A percentile compares a stretch with the other conserved stretches of the same genome.
Conservation (phyloP, 352 stramenopile species). For the Pythium sp. region DNA sequence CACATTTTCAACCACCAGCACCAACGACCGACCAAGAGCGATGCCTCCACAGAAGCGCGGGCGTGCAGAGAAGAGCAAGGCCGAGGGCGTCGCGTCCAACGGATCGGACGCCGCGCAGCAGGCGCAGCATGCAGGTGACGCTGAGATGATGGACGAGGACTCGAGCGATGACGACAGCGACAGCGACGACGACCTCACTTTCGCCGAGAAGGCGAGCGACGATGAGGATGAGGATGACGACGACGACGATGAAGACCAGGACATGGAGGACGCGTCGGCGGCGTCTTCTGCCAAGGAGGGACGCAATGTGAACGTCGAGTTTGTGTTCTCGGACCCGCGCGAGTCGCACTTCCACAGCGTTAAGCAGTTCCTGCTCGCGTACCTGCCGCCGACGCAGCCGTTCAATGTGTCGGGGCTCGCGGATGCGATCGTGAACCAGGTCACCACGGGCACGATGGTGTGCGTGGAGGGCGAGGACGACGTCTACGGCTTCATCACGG, state of each 20-base stretch:
- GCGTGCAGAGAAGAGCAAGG: slow-evolving; percentile 21
- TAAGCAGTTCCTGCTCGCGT: slow-evolving; percentile 79
- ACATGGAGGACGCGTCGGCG: slow-evolving; percentile 32
- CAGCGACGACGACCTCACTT: slow-evolving; percentile 63
- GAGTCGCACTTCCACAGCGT: slow-evolving; percentile 85
- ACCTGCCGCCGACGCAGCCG: slow-evolving; percentile 68
- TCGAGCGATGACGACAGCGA: slow-evolving; percentile 42
- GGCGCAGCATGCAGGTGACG: slow-evolving; percentile 12
- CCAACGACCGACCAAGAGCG: not conserved
- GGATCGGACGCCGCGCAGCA: slow-evolving; percentile 10
- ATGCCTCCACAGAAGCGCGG: slow-evolving; percentile 40
- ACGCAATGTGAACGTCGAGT: slow-evolving; percentile 70
- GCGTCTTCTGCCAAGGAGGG: slow-evolving; percentile 11
- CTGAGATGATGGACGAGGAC: slow-evolving; percentile 51
- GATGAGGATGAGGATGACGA: slow-evolving; percentile 44
- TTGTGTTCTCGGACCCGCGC: slow-evolving; percentile 79
- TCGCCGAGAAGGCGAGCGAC: slow-evolving; percentile 32
- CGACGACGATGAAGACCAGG: slow-evolving; percentile 58
- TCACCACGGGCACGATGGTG: slow-evolving; percentile 75
- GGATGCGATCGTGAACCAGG: slow-evolving; percentile 72
- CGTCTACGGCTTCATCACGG: slow-evolving; percentile 86
- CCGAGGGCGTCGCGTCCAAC: slow-evolving; percentile 1
- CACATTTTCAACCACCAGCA: slow-evolving; percentile 6
- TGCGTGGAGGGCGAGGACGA: slow-evolving; percentile 77
- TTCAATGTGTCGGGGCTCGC: slow-evolving; percentile 83